Evolutionary conservation across 2,329 filamentous ascomycete genomes (phyloP), one percentile per base, ranked within the genome.

Genomic region (Calonectria pseudoturangicola): DNA sequence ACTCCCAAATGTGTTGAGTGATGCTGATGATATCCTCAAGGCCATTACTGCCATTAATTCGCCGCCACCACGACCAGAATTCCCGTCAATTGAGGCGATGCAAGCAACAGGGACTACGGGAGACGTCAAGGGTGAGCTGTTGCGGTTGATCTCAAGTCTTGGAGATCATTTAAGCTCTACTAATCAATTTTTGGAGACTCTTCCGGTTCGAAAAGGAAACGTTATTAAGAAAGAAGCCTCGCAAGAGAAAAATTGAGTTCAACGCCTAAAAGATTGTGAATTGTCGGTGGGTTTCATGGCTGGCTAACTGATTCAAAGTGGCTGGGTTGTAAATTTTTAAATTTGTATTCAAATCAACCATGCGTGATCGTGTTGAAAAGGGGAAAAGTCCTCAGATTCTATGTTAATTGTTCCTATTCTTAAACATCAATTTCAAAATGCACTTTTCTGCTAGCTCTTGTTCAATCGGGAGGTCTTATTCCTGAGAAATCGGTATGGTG

Each of bases 1-100:
- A 88, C 2, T 0, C 79, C 84, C 5, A 86, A 87, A 28, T 89
- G 90, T 62, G 87, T 89, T 21, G 87, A 87, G 50, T 85, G 87
- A 70, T 7, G 2, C 2, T 21, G 18, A 60, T 1, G 7, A 4
- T 28, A 21, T n/a, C 9, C 10, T 9, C 9, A 25, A 48, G 7
- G 4, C 45, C 9, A 48, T 2, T 2, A 18, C 4, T 18, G 21
- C 54, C 3, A 27, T 41, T 1, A 39, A 9, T 25, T 7, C 9
- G 5, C 10, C 15, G 3, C 33, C 54, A 27, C 21, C 13, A 1
- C 25, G 15, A 2, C 54, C 54, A 12, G 54, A 41, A 18, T 15
- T 13, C 1, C 54, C 54, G 2, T 25, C 54, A 2, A 5, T 10
- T 3, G 54, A 39, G 16, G 54, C 39, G n/a, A 41, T 60, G 36